Evolutionary conservation across 1,284 basidiomycete genomes (phyloP).

Genomic region (Amylostereum areolatum): DNA sequence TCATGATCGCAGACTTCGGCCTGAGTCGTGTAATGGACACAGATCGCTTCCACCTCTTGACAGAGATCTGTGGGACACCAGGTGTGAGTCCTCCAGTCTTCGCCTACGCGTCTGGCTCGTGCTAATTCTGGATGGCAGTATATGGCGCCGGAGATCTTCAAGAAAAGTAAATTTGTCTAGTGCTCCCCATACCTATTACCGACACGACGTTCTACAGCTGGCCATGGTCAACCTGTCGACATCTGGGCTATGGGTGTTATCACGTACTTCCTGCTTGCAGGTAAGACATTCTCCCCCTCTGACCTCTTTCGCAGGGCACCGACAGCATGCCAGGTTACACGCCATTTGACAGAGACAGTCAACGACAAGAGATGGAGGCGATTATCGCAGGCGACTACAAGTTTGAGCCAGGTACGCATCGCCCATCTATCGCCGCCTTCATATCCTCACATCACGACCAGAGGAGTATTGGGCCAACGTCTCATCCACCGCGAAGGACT

Average conservation of each 20-base stretch:
- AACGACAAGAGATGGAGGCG: slow-evolving; percentile 87
- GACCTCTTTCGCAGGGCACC: background rate
- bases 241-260: slow-evolving; percentile 98
- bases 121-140: slow-evolving; percentile 43
- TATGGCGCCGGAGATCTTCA: slow-evolving; percentile 99
- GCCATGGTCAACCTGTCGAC: slow-evolving; percentile 95
- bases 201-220: slow-evolving; percentile 41
- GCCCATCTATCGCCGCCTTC: slow-evolving; percentile 1
- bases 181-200: slow-evolving; percentile 2
- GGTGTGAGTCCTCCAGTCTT: slow-evolving; percentile 40
- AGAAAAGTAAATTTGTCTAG: slow-evolving; percentile 59
- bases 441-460: slow-evolving; percentile 11
- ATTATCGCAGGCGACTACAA: slow-evolving; percentile 90
- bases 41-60: slow-evolving; percentile 82
- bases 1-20: slow-evolving; percentile 98
- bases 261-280: slow-evolving; percentile 91
- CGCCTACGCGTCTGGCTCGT: slow-evolving; percentile 7
- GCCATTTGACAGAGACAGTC: slow-evolving; percentile 87
- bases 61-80: slow-evolving; percentile 93
- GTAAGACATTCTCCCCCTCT: slow-evolving; percentile 11
- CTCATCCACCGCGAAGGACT: slow-evolving; percentile 74
- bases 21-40: slow-evolving; percentile 87
- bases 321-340: slow-evolving; percentile 58
- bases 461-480: slow-evolving; percentile 86
- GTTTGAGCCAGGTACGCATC: slow-evolving; percentile 67